phyloP scores from a whole-genome alignment of 2,329 filamentous ascomycete genomes.

The Neoscytalidium dimidiatum region DNA sequence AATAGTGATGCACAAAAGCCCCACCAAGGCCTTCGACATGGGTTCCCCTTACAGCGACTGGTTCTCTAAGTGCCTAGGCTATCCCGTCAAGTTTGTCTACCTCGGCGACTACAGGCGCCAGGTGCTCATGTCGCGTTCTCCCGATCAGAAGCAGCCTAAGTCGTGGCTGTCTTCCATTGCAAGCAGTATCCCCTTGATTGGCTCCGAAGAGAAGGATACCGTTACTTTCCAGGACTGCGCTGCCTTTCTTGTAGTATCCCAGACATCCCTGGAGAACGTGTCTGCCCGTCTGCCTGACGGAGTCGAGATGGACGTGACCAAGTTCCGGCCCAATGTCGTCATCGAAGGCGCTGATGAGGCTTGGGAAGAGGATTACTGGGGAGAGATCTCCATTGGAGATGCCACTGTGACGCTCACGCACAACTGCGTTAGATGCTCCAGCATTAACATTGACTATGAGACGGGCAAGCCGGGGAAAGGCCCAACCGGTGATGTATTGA shows the following conservation, averaged over 20 bases:
- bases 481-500: constrained; percentile 44
- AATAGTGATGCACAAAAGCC: constrained; percentile 47
- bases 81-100: constrained; percentile 45
- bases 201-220: constrained; percentile 23
- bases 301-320: constrained; percentile 46
- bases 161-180: constrained; percentile 37
- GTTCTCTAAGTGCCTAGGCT: constrained; percentile 48
- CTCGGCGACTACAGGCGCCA: constrained; percentile 44
- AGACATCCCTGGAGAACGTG: constrained; percentile 69
- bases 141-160: constrained; percentile 19
- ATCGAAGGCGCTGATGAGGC: constrained; percentile 40
- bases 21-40: constrained; percentile 48
- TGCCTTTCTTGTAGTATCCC: constrained; percentile 71
- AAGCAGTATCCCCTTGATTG: constrained; percentile 24
- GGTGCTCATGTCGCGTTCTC: constrained; percentile 40
- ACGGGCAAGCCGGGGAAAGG: constrained; percentile 44
- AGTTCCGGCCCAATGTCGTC: constrained; percentile 51
- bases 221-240: constrained; percentile 75
- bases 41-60: constrained; percentile 42
- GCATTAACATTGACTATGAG: constrained; percentile 50
- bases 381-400: constrained; percentile 37
- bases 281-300: constrained; percentile 43
- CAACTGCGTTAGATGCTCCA: constrained; percentile 49
- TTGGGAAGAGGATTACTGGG: constrained; percentile 53
- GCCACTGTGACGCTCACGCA: constrained; percentile 42